A percentile compares a stretch with the other conserved stretches of the same genome.
Evolutionary conservation across 2,329 filamentous ascomycete genomes (phyloP).

Genomic region (Diaporthe ilicicola): DNA sequence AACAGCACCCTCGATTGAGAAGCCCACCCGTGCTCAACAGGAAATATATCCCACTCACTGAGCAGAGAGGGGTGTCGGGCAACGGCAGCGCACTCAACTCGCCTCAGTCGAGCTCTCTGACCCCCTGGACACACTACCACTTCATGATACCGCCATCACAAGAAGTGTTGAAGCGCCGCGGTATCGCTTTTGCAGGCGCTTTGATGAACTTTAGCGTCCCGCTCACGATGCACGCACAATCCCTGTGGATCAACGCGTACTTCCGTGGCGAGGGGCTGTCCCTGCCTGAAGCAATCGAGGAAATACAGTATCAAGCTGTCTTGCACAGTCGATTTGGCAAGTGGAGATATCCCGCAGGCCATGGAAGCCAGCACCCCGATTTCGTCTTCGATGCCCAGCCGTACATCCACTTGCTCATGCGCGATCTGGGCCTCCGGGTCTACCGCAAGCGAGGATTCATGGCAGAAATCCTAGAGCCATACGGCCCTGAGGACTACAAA

Average conservation of each 20-base stretch:
- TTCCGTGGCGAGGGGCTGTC: conserved; percentile 48
- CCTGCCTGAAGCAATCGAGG: not conserved
- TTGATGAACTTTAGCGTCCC: conserved; percentile 53
- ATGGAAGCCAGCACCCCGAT: conserved; percentile 69
- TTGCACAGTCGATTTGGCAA: conserved; percentile 74
- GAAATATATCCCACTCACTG: conserved; percentile 52
- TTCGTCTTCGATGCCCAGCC: not conserved
- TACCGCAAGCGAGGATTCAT: not conserved
- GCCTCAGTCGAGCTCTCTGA: too few species aligned
- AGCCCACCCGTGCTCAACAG: conserved; percentile 46
- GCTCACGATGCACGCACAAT: conserved; percentile 55
- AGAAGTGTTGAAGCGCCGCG: conserved; percentile 45
- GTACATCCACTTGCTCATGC: not conserved
- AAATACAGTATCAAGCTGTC: conserved; percentile 63
- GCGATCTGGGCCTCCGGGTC: not conserved
- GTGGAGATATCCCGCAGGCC: conserved; percentile 69
- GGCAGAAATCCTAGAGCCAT: not conserved
- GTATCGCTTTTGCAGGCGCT: conserved; percentile 56
- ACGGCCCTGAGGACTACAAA: not conserved
- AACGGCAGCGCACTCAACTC: too few species aligned
- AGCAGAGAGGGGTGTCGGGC: conserved; percentile 42
- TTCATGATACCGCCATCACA: conserved; percentile 51
- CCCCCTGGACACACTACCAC: conserved; percentile 14
- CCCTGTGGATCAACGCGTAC: conserved; percentile 73
- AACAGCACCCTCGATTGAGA: not conserved